phyloP scores from a whole-genome alignment of 805 yeast species.

The Candida takata region DNA sequence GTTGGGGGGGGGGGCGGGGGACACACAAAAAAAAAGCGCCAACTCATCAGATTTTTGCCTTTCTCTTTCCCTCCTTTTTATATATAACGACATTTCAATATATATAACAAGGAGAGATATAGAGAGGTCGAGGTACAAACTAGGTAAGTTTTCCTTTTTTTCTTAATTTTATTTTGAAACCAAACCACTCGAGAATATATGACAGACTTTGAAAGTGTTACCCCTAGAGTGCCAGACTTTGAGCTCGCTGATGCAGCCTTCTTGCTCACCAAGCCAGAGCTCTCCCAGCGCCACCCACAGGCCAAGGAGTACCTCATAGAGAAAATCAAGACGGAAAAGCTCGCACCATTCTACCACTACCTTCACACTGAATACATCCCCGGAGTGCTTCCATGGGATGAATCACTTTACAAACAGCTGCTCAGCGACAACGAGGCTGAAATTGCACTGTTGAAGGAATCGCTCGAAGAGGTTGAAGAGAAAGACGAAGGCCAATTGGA shows the following conservation, averaged over 20 bases:
- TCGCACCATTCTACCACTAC: constrained; percentile 80
- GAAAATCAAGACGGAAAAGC: constrained; percentile 49
- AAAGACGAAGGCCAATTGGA: constrained; percentile 81
- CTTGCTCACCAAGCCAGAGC: constrained; percentile 39
- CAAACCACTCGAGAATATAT: too few relatives aligned
- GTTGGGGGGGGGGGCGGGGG: too few relatives aligned
- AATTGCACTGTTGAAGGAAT: constrained; percentile 38
- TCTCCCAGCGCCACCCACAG: constrained; percentile 34
- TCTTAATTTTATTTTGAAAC: too few relatives aligned
- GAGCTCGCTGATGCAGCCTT: constrained; percentile 76
- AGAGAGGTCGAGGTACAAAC: too few relatives aligned
- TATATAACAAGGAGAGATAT: too few relatives aligned
- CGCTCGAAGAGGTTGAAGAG: constrained; percentile 43
- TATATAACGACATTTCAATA: too few relatives aligned
- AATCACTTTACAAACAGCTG: constrained; percentile 45
- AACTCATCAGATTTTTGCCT: too few relatives aligned
- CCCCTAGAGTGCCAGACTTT: constrained; percentile 66
- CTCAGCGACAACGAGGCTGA: constrained; percentile 46
- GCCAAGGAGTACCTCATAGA: constrained; percentile 41
- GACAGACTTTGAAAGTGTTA: constrained; percentile 5
- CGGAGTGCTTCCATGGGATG: constrained; percentile 50
- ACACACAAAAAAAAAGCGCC: too few relatives aligned
- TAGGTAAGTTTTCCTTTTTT: too few relatives aligned
- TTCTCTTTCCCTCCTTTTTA: too few relatives aligned
- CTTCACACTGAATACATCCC: constrained; percentile 42